phyloP scores from a whole-genome alignment of 2,329 filamentous ascomycete genomes.

The Chrysoporthe austroafricana region DNA sequence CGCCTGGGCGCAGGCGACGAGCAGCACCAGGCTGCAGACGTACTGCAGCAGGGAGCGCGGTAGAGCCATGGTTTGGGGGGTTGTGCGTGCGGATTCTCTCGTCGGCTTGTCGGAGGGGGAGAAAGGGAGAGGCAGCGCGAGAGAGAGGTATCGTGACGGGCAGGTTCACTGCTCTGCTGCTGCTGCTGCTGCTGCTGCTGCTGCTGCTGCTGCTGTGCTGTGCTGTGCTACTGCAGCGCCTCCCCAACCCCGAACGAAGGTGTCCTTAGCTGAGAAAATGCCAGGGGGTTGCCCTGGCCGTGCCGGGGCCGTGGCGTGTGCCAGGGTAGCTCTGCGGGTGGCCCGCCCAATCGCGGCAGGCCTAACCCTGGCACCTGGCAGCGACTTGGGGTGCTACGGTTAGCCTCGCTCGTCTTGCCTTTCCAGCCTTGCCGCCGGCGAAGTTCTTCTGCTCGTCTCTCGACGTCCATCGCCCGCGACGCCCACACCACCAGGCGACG shows the following conservation, averaged over 20 bases:
- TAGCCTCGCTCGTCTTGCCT: constrained; percentile 16
- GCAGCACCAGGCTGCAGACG: constrained; percentile 61
- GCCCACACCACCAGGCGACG: constrained; percentile 6
- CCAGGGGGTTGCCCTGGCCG: constrained; percentile 11
- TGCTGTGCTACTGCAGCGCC: neutral
- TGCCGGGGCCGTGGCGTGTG: neutral
- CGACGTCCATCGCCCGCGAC: constrained; percentile 10
- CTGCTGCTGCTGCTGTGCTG: neutral
- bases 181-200: neutral
- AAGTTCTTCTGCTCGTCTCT: constrained; percentile 20
- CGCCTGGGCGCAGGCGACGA: constrained; percentile 62
- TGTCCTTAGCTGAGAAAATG: constrained; percentile 24
- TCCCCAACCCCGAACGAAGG: constrained; percentile 14
- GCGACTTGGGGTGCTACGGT: neutral
- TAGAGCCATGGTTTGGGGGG: constrained; percentile 50
- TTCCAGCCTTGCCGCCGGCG: constrained; percentile 21
- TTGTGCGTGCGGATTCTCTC: neutral
- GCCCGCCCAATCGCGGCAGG: constrained; percentile 2
- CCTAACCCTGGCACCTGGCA: neutral
- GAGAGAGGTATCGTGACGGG: neutral
- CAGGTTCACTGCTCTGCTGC: neutral
- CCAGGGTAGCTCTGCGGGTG: neutral
- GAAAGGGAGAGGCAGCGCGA: neutral
- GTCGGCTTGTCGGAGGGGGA: neutral
- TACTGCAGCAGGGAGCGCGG: constrained; percentile 59